Base-by-base conservation (phyloP, 2,329 filamentous ascomycete genomes). In the Albophoma yamanashiensis region DNA sequence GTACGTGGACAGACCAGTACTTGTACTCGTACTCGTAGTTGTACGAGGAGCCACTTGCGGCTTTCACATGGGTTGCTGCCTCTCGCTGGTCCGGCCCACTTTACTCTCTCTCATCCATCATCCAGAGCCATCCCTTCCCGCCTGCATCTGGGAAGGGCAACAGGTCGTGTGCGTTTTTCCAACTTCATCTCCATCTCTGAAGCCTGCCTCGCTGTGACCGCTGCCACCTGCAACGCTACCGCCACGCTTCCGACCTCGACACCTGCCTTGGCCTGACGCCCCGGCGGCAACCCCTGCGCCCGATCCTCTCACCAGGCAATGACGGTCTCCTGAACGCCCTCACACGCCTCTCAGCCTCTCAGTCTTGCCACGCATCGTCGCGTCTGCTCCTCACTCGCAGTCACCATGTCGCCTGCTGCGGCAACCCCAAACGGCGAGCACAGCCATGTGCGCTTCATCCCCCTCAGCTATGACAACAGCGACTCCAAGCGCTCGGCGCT, bases 401-500 rank as follows among this genome's bases (percentile, higher is more conserved):
- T 64, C 64, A 67, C 58, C 65, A 75, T 75, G 73, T 68, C 72
- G 58, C 67, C 74, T 47, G 72, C 72, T 47, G 65, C 66, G 42
- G 64, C 65, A n/a, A 63, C 66, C 58, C 59, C 65, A 61, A 70
- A 68, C 62, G 68, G 67, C 65, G 67, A 71, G 60, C 68, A 77
- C 62, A 74, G 73, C 67, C 74, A 79, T 63, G 77, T 87, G 61
- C 82, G 77, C 67, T 81, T 82, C 76, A 89, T 97, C 61, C 83
- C 91, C 59, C 81, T 93, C 63, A 83, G 82, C 66, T 97, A 96
- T 80, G 87, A 90, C 74, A 85, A 85, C 73, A 78, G 83, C 66
- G 86, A 95, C 71, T 88, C 89, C 38, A 84, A 93, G 64, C 80
- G 84, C 61, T 95, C 93, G 25, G 93, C 92, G 58, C 80, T 89